Evolutionary conservation across 2,329 filamentous ascomycete species (phyloP).

Genomic region (Chrysoporthe deuterocubensis): DNA sequence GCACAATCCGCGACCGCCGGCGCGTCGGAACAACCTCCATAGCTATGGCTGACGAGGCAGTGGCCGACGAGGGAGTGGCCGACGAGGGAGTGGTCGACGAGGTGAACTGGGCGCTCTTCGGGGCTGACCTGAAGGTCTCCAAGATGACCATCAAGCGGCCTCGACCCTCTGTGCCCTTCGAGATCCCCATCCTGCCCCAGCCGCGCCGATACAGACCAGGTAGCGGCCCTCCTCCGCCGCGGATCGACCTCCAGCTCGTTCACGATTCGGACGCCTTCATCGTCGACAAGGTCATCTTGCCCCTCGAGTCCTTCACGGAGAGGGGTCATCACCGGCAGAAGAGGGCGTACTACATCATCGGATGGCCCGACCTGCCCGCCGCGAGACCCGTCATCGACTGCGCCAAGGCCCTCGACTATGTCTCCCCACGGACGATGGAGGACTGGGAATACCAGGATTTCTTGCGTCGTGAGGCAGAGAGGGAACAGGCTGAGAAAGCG

Average conservation of each 20-base stretch:
- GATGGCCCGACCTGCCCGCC: conserved; percentile 57
- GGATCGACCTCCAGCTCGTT: conserved; percentile 51
- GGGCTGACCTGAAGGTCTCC: conserved; percentile 14
- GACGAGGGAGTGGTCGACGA: background rate
- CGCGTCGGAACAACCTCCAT: background rate
- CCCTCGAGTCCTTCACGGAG: conserved; percentile 36
- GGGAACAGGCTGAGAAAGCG: conserved; percentile 35
- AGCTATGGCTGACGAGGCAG: conserved; percentile 1
- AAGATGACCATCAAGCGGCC: background rate
- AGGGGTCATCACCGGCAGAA: conserved; percentile 38
- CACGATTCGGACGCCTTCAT: conserved; percentile 62
- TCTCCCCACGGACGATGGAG: conserved; percentile 60
- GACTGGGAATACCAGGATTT: conserved; percentile 57
- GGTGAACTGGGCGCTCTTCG: conserved; percentile 17
- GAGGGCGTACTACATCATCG: conserved; percentile 58
- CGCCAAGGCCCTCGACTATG: conserved; percentile 59
- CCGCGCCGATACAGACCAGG: conserved; percentile 47
- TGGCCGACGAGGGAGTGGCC: background rate
- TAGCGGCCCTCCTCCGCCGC: conserved; percentile 52
- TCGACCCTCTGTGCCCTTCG: conserved; percentile 30
- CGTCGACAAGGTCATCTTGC: conserved; percentile 54
- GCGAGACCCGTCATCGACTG: conserved; percentile 51
- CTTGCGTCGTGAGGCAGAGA: conserved; percentile 47
- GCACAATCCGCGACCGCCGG: background rate
- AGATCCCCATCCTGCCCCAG: conserved; percentile 39